A percentile compares a stretch with the other conserved stretches of the same genome.
Evolutionary conservation across 2,329 filamentous ascomycete species (phyloP).

Genomic region (Sclerotiophoma versabilis): DNA sequence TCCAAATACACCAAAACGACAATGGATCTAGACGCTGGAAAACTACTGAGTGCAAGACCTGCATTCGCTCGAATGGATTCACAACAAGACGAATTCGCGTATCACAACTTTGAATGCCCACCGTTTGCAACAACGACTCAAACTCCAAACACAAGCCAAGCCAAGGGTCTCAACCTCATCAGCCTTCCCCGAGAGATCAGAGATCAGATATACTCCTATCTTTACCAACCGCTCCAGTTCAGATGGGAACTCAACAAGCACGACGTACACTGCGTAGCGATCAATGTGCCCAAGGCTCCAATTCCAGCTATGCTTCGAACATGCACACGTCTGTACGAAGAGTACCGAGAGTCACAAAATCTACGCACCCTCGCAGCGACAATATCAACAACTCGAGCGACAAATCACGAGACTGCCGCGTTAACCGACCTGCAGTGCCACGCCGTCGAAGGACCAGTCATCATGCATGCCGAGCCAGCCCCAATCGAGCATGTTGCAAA

Average conservation of each 20-base stretch:
- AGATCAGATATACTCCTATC: slow-evolving; percentile 16
- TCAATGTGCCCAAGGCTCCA: slow-evolving; percentile 7
- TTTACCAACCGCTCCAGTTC: not conserved
- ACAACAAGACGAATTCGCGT: not conserved
- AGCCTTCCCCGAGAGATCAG: slow-evolving; percentile 16
- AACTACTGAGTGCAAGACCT: not conserved
- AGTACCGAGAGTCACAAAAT: slow-evolving; percentile 8
- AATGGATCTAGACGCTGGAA: not conserved
- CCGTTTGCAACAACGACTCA: not conserved
- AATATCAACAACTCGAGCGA: slow-evolving; percentile 11
- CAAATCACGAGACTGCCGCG: slow-evolving; percentile 8
- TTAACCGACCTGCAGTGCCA: slow-evolving; percentile 14
- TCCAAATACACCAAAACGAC: not conserved
- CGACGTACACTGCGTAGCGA: slow-evolving; percentile 6
- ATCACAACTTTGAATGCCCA: not conserved
- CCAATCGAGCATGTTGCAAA: slow-evolving; percentile 10
- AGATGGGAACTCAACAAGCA: slow-evolving; percentile 14
- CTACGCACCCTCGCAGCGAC: slow-evolving; percentile 3
- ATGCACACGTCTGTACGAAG: slow-evolving; percentile 11
- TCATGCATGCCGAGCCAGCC: slow-evolving; percentile 6
- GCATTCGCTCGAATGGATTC: slow-evolving; percentile 13
- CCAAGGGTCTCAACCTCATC: not conserved
- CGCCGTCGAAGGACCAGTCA: slow-evolving; percentile 5
- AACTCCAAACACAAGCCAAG: not conserved
- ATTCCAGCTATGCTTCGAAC: slow-evolving; percentile 8